A percentile compares a stretch with the other conserved stretches of the same genome.
These are phyloP conservation scores for Gnomoniopsis sp. DNA, from an alignment of 2,329 filamentous ascomycete species.

Conservation along the genomic window DNA sequence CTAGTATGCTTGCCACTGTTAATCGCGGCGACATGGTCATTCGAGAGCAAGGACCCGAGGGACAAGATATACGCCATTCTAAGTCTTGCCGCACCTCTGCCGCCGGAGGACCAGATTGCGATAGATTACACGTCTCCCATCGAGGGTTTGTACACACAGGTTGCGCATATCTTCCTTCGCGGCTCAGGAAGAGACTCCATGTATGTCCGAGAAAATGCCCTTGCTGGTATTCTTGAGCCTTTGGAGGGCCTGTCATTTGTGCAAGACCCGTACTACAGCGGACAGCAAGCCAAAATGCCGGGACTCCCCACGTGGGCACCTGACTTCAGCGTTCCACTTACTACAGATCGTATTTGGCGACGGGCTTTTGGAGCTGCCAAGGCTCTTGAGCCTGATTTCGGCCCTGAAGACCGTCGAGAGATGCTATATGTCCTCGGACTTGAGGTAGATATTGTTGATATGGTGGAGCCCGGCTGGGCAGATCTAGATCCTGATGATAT, in stretches of 20 bases:
- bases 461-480: conserved; percentile 1
- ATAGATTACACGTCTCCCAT: conserved; percentile 5
- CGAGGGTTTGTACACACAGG: conserved; percentile 1
- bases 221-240: conserved; percentile 4
- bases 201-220: neutral
- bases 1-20: conserved; percentile 2
- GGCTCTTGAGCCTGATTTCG: neutral
- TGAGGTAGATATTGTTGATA: conserved; percentile 1
- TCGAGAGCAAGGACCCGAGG: conserved; percentile 10
- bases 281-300: conserved; percentile 6
- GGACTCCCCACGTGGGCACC: conserved; percentile 1
- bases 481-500: conserved; percentile 1
- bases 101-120: conserved; percentile 1
- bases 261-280: conserved; percentile 7
- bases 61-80: conserved; percentile 13
- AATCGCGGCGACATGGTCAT: conserved; percentile 8
- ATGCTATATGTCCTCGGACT: conserved; percentile 1
- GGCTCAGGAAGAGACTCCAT: conserved; percentile 1
- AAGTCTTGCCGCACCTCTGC: conserved; percentile 4
- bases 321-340: conserved; percentile 5
- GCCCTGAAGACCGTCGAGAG: neutral
- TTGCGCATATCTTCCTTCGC: conserved; percentile 3
- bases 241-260: conserved; percentile 8
- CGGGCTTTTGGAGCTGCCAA: neutral
- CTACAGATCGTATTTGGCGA: neutral